These are phyloP conservation scores for Nicotiana benthamiana DNA, from an alignment of 257 asterid species.

Conservation along the genomic window DNA sequence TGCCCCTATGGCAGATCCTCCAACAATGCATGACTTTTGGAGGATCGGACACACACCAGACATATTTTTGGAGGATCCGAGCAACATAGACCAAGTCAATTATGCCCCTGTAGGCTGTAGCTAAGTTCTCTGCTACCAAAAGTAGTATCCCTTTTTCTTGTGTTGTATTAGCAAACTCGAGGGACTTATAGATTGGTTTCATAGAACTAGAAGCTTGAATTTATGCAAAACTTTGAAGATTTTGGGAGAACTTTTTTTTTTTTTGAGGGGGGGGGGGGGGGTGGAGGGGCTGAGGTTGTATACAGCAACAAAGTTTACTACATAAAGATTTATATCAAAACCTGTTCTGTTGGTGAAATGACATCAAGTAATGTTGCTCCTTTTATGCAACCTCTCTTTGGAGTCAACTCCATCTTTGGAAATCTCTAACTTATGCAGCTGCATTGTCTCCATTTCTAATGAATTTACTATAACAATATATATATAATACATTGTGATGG, in stretches of 20 bases:
- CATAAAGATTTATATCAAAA: neutral
- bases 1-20: neutral
- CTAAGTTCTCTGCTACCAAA: no score
- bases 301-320: neutral
- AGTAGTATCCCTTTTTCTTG: no score
- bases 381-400: neutral
- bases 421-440: neutral
- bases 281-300: neutral
- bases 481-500: no score
- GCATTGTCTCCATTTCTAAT: neutral
- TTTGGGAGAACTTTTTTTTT: neutral
- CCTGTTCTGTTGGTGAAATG: neutral
- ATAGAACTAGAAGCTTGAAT: no score
- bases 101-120: no score
- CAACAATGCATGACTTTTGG: neutral
- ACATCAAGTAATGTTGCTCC: neutral
- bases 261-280: no score
- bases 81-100: neutral
- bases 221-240: neutral
- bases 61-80: neutral
- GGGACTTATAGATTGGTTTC: no score
- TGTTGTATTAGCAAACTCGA: no score
- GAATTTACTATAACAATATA: neutral
- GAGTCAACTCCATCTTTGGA: no score
- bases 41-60: neutral